Conservation (phyloP, 768 basidiomycete species). For the Mycena galericulata region DNA sequence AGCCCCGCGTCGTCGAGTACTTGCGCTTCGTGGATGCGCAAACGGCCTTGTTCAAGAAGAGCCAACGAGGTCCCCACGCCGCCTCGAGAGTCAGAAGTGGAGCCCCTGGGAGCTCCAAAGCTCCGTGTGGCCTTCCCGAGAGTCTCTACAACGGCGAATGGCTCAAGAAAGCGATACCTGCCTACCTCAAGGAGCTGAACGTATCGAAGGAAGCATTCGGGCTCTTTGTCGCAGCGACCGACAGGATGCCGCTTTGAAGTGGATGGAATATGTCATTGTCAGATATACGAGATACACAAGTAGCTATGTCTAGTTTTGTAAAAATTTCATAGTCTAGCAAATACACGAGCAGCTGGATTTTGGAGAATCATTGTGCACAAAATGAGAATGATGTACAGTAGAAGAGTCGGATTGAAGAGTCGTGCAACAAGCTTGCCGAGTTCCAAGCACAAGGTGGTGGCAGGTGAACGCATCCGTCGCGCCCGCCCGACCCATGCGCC, state of each 20-base stretch:
- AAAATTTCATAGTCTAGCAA: background rate
- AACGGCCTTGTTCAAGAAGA: constrained; percentile 14
- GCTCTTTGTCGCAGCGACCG: constrained; percentile 28
- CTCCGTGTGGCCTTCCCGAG: constrained; percentile 28
- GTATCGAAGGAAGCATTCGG: constrained; percentile 29
- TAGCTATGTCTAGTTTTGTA: background rate
- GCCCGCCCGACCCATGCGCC: too few relatives aligned
- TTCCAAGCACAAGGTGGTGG: too few relatives aligned
- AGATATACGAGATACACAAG: background rate
- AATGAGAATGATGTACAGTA: too few relatives aligned
- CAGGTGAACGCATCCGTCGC: too few relatives aligned
- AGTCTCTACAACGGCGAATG: constrained; percentile 29
- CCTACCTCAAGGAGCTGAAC: constrained; percentile 23
- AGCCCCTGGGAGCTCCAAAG: constrained; percentile 3
- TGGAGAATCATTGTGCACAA: background rate
- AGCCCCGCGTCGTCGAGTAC: constrained; percentile 28
- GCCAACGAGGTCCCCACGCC: constrained; percentile 11
- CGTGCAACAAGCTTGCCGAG: too few relatives aligned
- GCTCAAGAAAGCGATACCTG: constrained; percentile 19
- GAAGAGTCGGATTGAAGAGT: too few relatives aligned
- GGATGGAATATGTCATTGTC: too few relatives aligned
- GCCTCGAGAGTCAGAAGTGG: constrained; percentile 7
- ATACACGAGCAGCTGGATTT: constrained; percentile 17
- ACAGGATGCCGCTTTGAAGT: constrained; percentile 24
- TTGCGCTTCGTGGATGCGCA: constrained; percentile 30